Base-by-base conservation (phyloP, 805 yeast species). In the Wickerhamiella lipophila region DNA sequence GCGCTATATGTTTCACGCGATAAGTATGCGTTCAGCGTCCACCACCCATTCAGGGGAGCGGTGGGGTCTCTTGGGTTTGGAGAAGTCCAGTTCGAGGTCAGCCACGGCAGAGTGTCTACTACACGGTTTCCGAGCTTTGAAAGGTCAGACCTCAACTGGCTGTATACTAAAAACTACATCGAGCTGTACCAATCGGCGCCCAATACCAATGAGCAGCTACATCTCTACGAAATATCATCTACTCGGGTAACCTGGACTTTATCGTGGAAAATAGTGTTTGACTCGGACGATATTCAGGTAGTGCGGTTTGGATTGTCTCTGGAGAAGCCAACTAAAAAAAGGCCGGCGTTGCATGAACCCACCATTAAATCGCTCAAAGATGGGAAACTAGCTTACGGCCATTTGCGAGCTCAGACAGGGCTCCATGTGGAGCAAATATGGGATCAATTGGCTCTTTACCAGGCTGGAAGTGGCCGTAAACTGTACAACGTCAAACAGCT, bases 51-150 rank as follows among this genome's bases (percentile, higher is more conserved):
- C 23, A 42, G 36, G 4, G 50, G 41, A 2, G 50, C 45, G 3
- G 18, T 19, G 2, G 47, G 50, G 5, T 21, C 40, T 16, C 42
- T 47, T 11, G 50, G 50, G 21, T 42, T 35, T 29, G 42, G 42
- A 9, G 50, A 47, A 35, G 50, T 47, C n/a, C 29, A 35, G 27
- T 47, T 42, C 18, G 39, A 47, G 25, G 42, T 36, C 3, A 41
- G 46, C 19, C 50, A 47, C 19, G 50, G 50, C 30, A 15, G 50
- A 3, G 50, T 47, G 2, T 47, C 50, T 2, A 47, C 50, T 3
- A 47, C 50, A 3, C 42, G 50, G 13, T 47, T 47, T 21, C 50
- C 50, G 18, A 47, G 50, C 30, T 47, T 39, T 27, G 50, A 47
- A 18, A 46, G 50, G 30, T 26, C 40, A 13, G 50, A 47, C 19